Base-by-base conservation (phyloP, 208 protist species). In the Trypanosoma platydactyli region DNA sequence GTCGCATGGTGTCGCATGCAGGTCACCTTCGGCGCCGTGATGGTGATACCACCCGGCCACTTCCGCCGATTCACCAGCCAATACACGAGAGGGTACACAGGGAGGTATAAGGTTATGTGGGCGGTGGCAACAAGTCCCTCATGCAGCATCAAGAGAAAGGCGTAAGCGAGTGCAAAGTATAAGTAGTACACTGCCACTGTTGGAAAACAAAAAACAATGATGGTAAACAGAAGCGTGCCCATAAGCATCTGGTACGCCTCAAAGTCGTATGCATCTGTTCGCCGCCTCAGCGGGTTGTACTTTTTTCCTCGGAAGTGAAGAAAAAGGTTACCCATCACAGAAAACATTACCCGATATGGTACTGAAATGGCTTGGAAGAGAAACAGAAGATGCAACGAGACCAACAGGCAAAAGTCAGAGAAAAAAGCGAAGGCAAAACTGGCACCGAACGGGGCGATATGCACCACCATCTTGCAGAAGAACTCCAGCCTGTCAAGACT, bases 121-220 rank as follows among this genome's bases (percentile, higher is more conserved):
- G 83, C 82, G 35, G 83, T 57, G 3, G 71, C 27, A n/a, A 81
- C 60, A 5, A 98, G 68, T 29, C 63, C 73, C 33, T 75, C 77
- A 65, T 94, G 78, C 27, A 87, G 68, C 1, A 64, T 3, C 60
- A 80, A 81, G 9, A 97, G 66, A 6, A 73, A 79, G 4, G 76
- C 54, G 20, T 88, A 79, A 12, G 92, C 73, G 4, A 90, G 70
- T 22, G 89, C 80, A 67, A 98, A 98, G 64, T 95, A 97, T 11
- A 94, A 52, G 76, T 97, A 98, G 81, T 98, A 98, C 11, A 97
- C 83, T 4, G 77, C 71, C 7, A 97, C 68, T 1, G 97, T 98
- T 7, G 95, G 94, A 45, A 97, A 89, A 18, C 98, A 78, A 52
- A 98, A 97, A 25, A 91, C 73, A 24, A 84, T 69, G 1, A 97